Conservation (phyloP, 2,329 filamentous ascomycete genomes). For the Cadophora sp. region DNA sequence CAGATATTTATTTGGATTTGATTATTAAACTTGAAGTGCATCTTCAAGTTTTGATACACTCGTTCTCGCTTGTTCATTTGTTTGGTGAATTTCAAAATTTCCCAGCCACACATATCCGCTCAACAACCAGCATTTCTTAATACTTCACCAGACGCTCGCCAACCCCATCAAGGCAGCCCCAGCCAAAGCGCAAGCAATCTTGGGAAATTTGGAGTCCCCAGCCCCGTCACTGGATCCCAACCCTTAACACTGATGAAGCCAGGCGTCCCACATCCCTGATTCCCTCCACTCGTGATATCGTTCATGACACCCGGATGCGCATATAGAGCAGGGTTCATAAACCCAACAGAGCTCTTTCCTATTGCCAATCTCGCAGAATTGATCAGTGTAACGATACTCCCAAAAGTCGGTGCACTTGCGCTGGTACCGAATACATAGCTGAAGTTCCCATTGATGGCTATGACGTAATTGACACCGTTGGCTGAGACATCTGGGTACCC, state of each 20-base stretch:
- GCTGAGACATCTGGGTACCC: conserved; percentile 43
- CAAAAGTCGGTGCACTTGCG: conserved; percentile 50
- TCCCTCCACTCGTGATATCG: conserved; percentile 44
- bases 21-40: too few species aligned
- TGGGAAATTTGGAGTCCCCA: conserved; percentile 61
- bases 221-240: conserved; percentile 48
- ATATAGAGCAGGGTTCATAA: conserved; percentile 50
- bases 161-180: conserved; percentile 24
- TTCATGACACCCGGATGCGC: conserved; percentile 40
- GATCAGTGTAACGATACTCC: conserved; percentile 50
- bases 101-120: not conserved
- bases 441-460: conserved; percentile 53
- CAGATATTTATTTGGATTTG: too few species aligned
- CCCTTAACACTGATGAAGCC: conserved; percentile 43
- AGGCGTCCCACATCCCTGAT: conserved; percentile 41
- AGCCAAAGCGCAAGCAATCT: conserved; percentile 42
- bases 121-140: not conserved
- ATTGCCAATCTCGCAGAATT: conserved; percentile 49
- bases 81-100: too few species aligned
- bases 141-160: not conserved
- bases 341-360: conserved; percentile 51
- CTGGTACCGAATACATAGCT: conserved; percentile 57
- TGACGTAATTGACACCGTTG: conserved; percentile 53
- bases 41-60: too few species aligned
- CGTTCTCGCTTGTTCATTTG: too few species aligned